Conservation (phyloP, 164 flowering plant species). For the Pachysandra terminalis region DNA sequence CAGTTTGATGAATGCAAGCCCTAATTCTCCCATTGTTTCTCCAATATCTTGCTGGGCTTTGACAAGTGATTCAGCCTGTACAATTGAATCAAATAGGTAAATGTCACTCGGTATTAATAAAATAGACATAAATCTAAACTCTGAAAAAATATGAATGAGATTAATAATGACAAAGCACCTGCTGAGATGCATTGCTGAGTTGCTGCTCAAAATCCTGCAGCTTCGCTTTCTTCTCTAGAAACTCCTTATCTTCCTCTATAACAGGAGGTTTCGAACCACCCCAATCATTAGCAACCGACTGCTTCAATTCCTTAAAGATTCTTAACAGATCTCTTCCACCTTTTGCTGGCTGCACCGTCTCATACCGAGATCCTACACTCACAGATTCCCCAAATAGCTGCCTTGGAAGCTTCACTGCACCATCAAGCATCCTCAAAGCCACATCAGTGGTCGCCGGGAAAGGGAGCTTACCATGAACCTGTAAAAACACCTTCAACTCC, state of each 20-base stretch:
- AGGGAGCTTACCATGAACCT: conserved; percentile 79
- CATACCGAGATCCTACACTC: conserved; percentile 42
- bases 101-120: no score
- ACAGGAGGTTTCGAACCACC: conserved; percentile 60
- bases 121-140: no score
- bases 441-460: conserved; percentile 58
- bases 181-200: conserved; percentile 70
- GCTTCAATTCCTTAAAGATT: conserved; percentile 85
- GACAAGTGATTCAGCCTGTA: conserved; percentile 85
- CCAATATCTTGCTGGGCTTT: conserved; percentile 98
- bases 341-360: conserved; percentile 85
- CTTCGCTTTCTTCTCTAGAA: conserved; percentile 79
- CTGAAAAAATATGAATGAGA: neutral
- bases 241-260: conserved; percentile 90
- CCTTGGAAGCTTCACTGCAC: conserved; percentile 79
- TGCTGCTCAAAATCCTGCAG: conserved; percentile 75
- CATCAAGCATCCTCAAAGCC: conserved; percentile 89
- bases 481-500: conserved; percentile 75
- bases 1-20: conserved; percentile 76
- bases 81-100: neutral
- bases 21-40: conserved; percentile 91
- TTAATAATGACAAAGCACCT: conserved; percentile 34
- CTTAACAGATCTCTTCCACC: conserved; percentile 91
- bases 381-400: conserved; percentile 79
- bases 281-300: conserved; percentile 87